Conservation (phyloP, 2,329 filamentous ascomycete species). For the Proliferodiscus dingleyae region DNA sequence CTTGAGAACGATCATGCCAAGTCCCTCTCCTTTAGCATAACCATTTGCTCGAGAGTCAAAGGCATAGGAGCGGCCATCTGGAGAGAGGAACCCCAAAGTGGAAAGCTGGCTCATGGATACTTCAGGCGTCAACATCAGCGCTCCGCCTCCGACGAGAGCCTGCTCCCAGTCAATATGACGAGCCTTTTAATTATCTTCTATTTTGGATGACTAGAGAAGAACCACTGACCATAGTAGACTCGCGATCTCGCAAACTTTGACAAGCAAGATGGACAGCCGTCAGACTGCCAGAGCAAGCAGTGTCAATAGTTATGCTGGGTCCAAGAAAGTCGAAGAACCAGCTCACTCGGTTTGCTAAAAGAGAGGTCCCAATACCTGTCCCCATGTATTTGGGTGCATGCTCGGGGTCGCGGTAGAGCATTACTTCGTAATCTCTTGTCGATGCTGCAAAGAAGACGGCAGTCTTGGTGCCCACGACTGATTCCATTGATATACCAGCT, state of each 20-base stretch:
- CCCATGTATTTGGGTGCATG: background rate
- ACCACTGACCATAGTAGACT: conserved; percentile 25
- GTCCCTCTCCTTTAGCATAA: conserved; percentile 59
- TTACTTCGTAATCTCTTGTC: conserved; percentile 1
- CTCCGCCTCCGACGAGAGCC: too few species aligned
- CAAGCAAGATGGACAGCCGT: conserved; percentile 49
- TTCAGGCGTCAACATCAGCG: too few species aligned
- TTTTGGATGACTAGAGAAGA: too few species aligned
- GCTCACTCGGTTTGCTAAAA: conserved; percentile 50
- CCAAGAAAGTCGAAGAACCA: conserved; percentile 46
- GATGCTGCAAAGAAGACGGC: conserved; percentile 47
- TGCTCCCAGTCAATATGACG: too few species aligned
- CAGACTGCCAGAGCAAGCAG: conserved; percentile 51
- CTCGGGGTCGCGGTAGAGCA: background rate
- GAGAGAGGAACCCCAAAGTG: conserved; percentile 38
- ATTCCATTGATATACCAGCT: conserved; percentile 4
- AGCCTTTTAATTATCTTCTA: too few species aligned
- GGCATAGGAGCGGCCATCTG: conserved; percentile 38
- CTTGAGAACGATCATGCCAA: conserved; percentile 54
- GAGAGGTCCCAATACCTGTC: conserved; percentile 30
- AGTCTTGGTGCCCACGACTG: conserved; percentile 20
- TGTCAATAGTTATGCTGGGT: conserved; percentile 52
- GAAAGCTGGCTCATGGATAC: too few species aligned
- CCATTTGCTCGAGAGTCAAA: conserved; percentile 54
- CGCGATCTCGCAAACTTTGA: conserved; percentile 40